Base-by-base conservation (phyloP, 345 rosid species). In the Salix suchowensis region DNA sequence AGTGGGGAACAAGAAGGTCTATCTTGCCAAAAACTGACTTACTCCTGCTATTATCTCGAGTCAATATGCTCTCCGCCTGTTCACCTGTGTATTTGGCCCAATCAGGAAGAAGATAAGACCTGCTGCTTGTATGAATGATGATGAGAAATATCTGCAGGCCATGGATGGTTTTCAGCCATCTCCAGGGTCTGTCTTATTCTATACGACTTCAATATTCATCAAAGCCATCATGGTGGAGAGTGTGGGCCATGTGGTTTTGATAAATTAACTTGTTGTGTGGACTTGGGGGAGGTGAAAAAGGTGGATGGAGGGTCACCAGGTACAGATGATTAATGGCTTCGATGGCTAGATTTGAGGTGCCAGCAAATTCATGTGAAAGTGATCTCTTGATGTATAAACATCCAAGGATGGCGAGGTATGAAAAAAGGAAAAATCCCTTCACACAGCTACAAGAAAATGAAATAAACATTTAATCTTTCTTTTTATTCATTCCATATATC, bases 111-210 rank as follows among this genome's bases (percentile, higher is more conserved):
- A 67, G 80, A 71, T 72, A 50, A 65, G 13, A 19, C 65, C 50
- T 64, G 65, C 73, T 75, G 58, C 34, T 72, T 76, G 68, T 72
- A 39, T 72, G 30, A 66, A 78, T 75, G 73, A 75, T 69, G 77
- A 75, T 69, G 77, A 71, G 68, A 68, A 65, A 36, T 69, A 52
- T 58, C 30, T 76, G 26, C 68, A n/a, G 62, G 32, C 42, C n/a
- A n/a, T 62, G 10, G 40, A 70, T 60, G 68, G 62, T 62, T 42
- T 42, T 68, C 61, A 60, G 36, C 80, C 54, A 62, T 39, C 18
- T 36, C 82, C 78, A 81, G 86, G 86, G 88, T 74, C 84, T 78
- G 75, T 82, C 81, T 71, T 60, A 69, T 71, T 12, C 21, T 66
- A 2, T 15, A 30, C 19, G 30, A 8, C 55, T 34, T 72, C 34